These are phyloP conservation scores for Talaromyces stipitatus DNA, from an alignment of 495 filamentous ascomycete genomes.

Conservation along the genomic window DNA sequence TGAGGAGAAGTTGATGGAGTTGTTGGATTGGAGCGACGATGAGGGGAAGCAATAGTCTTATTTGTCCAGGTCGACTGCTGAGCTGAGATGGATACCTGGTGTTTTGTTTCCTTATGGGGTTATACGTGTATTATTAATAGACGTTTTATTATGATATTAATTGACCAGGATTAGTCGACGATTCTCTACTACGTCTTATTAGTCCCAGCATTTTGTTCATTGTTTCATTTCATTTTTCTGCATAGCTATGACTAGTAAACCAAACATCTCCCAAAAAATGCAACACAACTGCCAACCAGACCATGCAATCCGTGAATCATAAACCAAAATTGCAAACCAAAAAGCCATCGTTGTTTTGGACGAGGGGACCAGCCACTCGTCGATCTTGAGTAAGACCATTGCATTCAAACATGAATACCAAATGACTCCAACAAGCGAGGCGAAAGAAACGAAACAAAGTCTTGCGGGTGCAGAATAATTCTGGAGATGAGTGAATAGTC, in stretches of 20 bases:
- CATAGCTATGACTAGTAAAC: neutral
- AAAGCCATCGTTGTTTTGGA: neutral
- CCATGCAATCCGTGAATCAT: neutral
- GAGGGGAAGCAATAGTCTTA: slow-evolving; percentile 10
- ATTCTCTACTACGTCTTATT: neutral
- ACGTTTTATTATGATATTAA: neutral
- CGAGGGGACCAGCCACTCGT: slow-evolving; percentile 13
- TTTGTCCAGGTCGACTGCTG: slow-evolving; percentile 8
- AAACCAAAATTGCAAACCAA: neutral
- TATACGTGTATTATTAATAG: neutral
- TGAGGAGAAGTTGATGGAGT: slow-evolving; percentile 57
- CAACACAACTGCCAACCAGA: neutral
- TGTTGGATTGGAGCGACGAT: slow-evolving; percentile 51
- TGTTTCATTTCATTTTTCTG: neutral
- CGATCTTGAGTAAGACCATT: too few species aligned
- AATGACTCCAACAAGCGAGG: slow-evolving; percentile 46
- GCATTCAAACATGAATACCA: neutral
- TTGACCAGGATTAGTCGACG: neutral
- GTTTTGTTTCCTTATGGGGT: neutral
- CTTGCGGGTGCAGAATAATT: slow-evolving; percentile 20
- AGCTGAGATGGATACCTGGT: slow-evolving; percentile 10
- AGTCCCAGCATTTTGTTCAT: too few species aligned
- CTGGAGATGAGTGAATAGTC: neutral
- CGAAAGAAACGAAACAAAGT: slow-evolving; percentile 55
- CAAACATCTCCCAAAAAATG: neutral